Percentiles rank a stretch among this genome's conserved stretches.
Evolutionary conservation across 768 basidiomycete genomes (phyloP).

Genomic region (Leccinellum rugosiceps): DNA sequence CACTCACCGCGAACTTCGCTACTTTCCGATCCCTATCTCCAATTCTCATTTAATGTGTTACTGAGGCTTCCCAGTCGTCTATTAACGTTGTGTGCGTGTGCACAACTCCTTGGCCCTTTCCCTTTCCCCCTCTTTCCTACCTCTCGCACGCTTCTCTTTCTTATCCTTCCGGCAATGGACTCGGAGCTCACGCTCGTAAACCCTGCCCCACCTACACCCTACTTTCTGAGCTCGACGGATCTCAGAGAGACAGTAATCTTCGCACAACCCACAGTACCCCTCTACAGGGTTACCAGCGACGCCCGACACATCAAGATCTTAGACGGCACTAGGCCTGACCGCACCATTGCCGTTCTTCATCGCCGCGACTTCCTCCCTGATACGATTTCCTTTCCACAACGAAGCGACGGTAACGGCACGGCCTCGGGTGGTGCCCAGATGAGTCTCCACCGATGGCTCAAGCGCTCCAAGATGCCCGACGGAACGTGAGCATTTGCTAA

Average conservation of each 20-base stretch:
- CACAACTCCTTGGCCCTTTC: neutral
- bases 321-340: conserved; percentile 7
- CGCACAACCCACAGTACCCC: conserved; percentile 16
- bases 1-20: neutral
- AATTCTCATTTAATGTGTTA: neutral
- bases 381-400: conserved; percentile 26
- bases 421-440: neutral
- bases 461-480: conserved; percentile 20
- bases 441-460: conserved; percentile 28
- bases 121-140: neutral
- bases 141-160: neutral
- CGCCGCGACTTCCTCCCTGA: conserved; percentile 26
- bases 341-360: conserved; percentile 24
- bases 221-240: conserved; percentile 24
- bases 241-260: conserved; percentile 20
- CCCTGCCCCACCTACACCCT: conserved; percentile 22
- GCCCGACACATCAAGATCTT: conserved; percentile 17
- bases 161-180: conserved; percentile 20
- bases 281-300: conserved; percentile 25
- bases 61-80: neutral
- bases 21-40: neutral
- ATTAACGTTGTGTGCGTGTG: neutral
- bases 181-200: conserved; percentile 28
- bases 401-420: neutral
- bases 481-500: conserved; percentile 22